Base-by-base conservation (phyloP, 2,329 filamentous ascomycete genomes). In the Lachnellula hyalina region DNA sequence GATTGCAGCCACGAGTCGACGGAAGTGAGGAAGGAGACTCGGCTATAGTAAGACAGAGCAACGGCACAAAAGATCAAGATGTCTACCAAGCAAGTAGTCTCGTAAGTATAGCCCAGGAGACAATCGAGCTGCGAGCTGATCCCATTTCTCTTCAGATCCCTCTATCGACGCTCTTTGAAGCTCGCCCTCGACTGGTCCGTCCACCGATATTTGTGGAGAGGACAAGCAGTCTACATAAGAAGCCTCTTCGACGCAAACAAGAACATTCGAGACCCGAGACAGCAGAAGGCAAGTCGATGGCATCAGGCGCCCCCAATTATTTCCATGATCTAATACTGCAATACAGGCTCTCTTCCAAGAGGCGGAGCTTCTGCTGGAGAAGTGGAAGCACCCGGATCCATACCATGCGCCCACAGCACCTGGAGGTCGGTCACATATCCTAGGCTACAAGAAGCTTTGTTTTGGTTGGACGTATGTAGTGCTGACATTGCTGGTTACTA, bases 371-470 rank as follows among this genome's bases (percentile, higher is more conserved):
- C 71, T 96, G 56, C 77, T 99, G 60, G 84, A 94, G 68, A 89
- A 86, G 73, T 99, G 93, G 93, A 97, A 97, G 76, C 94, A 99
- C 70, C 94, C 94, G 3, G 94, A 99, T 72, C 92, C 94, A 34
- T 97, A 96, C 72, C 79, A 83, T 64, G 83, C 87, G 62, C 94
- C 94, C 14, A 96, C 90, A 42, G 93, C 94, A 40, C 94, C 94
- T 11, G 94, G 94, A 80, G 94, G 93, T 94, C 77, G 61, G 81
- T 57, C 35, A 25, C 25, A 21, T 50, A 44, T 48, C 23, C 5
- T 47, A 14, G 21, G 12, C 21, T 51, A 28, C 19, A 55, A 15
- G 38, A 41, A 3, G 8, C 47, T 14, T 11, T 44, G 19, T 38
- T 36, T 35, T n/a, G 21, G 36, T 35, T n/a, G 21, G 36, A 35